Percentiles rank a stretch among this genome's conserved stretches.
Conservation (phyloP, 2,329 filamentous ascomycete genomes). For the Penicillium italicum region DNA sequence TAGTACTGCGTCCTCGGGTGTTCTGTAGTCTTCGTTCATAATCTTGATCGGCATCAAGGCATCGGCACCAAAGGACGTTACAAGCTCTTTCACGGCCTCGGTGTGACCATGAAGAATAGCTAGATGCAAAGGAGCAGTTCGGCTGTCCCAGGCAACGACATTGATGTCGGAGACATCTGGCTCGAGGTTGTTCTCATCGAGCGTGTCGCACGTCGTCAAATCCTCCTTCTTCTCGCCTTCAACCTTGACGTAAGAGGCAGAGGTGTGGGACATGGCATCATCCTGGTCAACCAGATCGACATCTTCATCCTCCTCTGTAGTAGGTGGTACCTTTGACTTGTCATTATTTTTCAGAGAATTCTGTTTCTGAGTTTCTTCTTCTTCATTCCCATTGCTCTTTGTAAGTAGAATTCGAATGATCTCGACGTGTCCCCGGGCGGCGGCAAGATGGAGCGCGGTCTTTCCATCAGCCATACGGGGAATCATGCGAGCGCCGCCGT, state of each 20-base stretch:
- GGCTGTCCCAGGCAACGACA: conserved; percentile 73
- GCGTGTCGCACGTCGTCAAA: conserved; percentile 42
- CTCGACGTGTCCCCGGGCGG: conserved; percentile 62
- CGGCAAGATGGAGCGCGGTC: conserved; percentile 79
- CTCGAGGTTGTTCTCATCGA: conserved; percentile 58
- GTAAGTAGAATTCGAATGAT: conserved; percentile 70
- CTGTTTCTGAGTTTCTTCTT: conserved; percentile 50
- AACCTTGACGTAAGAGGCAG: conserved; percentile 73
- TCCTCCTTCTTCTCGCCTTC: conserved; percentile 36
- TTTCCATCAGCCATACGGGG: conserved; percentile 73
- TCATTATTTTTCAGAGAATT: conserved; percentile 14
- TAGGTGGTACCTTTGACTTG: not conserved
- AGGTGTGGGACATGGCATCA: conserved; percentile 51
- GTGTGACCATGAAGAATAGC: conserved; percentile 71
- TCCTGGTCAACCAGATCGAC: conserved; percentile 36
- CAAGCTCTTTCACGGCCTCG: conserved; percentile 65
- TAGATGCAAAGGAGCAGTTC: conserved; percentile 70
- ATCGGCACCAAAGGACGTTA: conserved; percentile 71
- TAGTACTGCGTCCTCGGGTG: conserved; percentile 60
- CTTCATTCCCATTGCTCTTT: conserved; percentile 61
- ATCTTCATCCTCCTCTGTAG: conserved; percentile 24
- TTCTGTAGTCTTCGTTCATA: conserved; percentile 41
- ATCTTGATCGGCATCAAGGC: conserved; percentile 71
- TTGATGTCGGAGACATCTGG: conserved; percentile 80
- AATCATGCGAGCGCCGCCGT: conserved; percentile 68